Base-by-base conservation (phyloP, 192 early-diverging fungal species). In the Podila epigama region DNA sequence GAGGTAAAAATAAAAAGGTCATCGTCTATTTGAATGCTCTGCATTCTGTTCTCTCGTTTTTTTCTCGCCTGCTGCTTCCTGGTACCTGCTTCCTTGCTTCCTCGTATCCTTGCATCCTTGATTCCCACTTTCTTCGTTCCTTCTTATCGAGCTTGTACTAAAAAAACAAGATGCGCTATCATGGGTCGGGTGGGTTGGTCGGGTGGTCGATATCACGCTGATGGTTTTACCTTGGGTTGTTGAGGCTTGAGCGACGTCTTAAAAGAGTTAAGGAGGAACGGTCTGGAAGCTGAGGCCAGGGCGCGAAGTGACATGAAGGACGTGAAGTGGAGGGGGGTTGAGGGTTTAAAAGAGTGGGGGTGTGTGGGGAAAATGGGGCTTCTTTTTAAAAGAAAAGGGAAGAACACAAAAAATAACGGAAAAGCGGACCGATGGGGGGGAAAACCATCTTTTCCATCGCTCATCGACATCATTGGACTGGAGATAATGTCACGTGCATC, bases 271-370 rank as follows among this genome's bases (percentile, higher is more conserved):
- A 63, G 60, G n/a, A 77, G 66, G 53, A 77, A 64, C 36, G 73
- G 73, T 68, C 73, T 68, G 42, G 73, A 77, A 57, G 57, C 61
- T 64, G 73, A 64, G 73, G 73, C 60, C 34, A 77, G 44, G 59
- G 73, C 73, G 40, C 73, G 73, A 63, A 77, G 59, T 68, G 73
- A 77, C 73, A 77, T 77, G 71, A 75, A 53, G 58, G 55, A 58
- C 73, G 68, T 77, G 71, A 75, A 53, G 58, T 40, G 51, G 34
- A 40, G 61, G 9, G 44, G 41, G 54, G 18, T 11, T 20, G 44
- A 22, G 20, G 44, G 44, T 15, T 0, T 6, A n/a, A 5, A 44
- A 44, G 41, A n/a, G 20, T 44, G 41, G 20, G 20, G 20, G 13
- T n/a, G 41, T 44, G 16, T n/a, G n/a, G n/a, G n/a, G n/a, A n/a